These are phyloP conservation scores for Passiflora organensis DNA, from an alignment of 345 rosid species.

Conservation along the genomic window DNA sequence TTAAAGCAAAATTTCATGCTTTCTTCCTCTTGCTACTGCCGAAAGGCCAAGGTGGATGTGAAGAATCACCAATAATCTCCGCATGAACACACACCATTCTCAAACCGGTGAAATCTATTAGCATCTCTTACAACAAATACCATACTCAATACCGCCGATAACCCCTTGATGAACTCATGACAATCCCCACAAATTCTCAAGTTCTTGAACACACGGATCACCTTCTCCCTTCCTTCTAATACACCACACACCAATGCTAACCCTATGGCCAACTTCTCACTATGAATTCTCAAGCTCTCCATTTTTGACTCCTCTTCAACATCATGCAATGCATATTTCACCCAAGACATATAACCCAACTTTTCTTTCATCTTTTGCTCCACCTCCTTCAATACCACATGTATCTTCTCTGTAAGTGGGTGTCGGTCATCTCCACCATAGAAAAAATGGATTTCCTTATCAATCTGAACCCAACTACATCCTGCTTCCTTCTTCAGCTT, in stretches of 20 bases:
- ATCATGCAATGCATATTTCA: slow-evolving; percentile 55
- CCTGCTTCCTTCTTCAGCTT: slow-evolving; percentile 71
- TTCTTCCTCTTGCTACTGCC: too few species aligned
- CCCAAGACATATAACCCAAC: slow-evolving; percentile 44
- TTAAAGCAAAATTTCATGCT: too few species aligned
- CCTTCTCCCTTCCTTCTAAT: slow-evolving; percentile 27
- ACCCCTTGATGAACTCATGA: slow-evolving; percentile 71
- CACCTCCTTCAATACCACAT: slow-evolving; percentile 45
- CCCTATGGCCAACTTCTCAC: slow-evolving; percentile 87
- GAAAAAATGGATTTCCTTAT: slow-evolving; percentile 57
- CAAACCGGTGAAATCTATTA: slow-evolving; percentile 71
- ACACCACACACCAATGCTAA: slow-evolving; percentile 52
- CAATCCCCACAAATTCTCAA: slow-evolving; percentile 79
- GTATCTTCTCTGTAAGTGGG: slow-evolving; percentile 45
- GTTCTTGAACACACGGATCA: slow-evolving; percentile 72
- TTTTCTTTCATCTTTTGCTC: slow-evolving; percentile 69
- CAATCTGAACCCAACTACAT: slow-evolving; percentile 82
- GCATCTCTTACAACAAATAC: slow-evolving; percentile 73
- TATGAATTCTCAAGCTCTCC: slow-evolving; percentile 70
- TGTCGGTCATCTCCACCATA: slow-evolving; percentile 56
- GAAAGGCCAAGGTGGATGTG: too few species aligned
- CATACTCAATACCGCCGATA: slow-evolving; percentile 47
- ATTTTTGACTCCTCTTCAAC: slow-evolving; percentile 75
- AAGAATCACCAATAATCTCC: slow-evolving; percentile 54
- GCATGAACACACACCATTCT: slow-evolving; percentile 63